Evolutionary conservation across 495 filamentous ascomycete species (phyloP).

Genomic region (Penicillium roqueforti): DNA sequence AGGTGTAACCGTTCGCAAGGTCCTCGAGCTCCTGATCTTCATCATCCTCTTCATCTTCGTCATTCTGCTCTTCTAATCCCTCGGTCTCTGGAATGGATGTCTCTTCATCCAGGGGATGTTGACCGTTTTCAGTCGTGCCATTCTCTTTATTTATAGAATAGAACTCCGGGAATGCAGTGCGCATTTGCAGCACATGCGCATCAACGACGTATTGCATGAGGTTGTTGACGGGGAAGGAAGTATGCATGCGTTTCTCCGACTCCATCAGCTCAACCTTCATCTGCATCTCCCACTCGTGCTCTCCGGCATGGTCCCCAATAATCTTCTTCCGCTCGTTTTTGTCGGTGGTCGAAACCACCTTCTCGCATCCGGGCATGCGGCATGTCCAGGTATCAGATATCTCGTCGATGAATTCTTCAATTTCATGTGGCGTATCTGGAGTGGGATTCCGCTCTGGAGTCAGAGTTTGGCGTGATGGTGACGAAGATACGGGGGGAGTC

Average conservation of each 20-base stretch:
- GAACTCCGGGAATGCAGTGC: slow-evolving; percentile 24
- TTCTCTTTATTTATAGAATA: slow-evolving; percentile 12
- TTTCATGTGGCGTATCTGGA: slow-evolving; percentile 21
- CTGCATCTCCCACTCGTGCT: slow-evolving; percentile 61
- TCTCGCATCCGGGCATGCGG: slow-evolving; percentile 60
- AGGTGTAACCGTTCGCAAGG: not conserved
- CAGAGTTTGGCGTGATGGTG: slow-evolving; percentile 2
- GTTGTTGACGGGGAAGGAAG: slow-evolving; percentile 37
- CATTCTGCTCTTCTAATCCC: not conserved
- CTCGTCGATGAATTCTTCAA: slow-evolving; percentile 19
- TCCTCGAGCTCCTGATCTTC: slow-evolving; percentile 9
- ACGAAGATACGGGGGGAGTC: slow-evolving; percentile 23
- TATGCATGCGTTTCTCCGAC: slow-evolving; percentile 40
- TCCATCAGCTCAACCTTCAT: slow-evolving; percentile 56
- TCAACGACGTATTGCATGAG: slow-evolving; percentile 32
- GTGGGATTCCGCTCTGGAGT: slow-evolving; percentile 33
- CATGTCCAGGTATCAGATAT: slow-evolving; percentile 67
- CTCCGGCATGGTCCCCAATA: slow-evolving; percentile 60
- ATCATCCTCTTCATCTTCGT: not conserved
- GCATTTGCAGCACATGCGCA: slow-evolving; percentile 25
- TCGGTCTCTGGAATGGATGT: not conserved
- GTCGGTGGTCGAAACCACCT: slow-evolving; percentile 57
- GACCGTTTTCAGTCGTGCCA: not conserved
- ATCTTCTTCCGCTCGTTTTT: slow-evolving; percentile 52
- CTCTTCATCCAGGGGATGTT: not conserved